Base-by-base conservation (phyloP, 768 basidiomycete species). In the Phylloporus sp. region DNA sequence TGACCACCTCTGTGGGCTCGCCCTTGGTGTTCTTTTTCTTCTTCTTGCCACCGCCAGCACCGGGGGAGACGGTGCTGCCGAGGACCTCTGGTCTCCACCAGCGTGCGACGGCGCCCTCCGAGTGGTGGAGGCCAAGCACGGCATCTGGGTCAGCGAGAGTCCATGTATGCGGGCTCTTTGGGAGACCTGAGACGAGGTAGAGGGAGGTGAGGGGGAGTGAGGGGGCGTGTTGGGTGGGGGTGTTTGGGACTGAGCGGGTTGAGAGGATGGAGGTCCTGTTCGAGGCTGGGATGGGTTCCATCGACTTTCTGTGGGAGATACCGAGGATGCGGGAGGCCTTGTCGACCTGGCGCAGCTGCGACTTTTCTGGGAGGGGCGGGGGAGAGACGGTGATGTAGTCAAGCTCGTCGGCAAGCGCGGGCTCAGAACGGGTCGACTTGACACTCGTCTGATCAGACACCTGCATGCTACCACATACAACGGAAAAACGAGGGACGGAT, bases 41-140 rank as follows among this genome's bases (percentile, higher is more conserved):
- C 71, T 84, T 87, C 73, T 86, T 86, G 4, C 82, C 83, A 12
- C 86, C 87, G 53, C 88, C 88, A 3, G 87, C 86, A 38, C 91
- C 88, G 15, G 90, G 88, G 59, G 86, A 88, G 46, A 92, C 81
- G 45, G 88, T 91, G 66, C 86, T 89, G 4, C 93, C 92, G 18
- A 95, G 81, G 13, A 94, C 90, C 69, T 95, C 92, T 40, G 93
- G 87, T 41, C 91, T 74, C 91, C 91, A 95, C 85, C 88, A 94
- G 42, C 91, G 80, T 57, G 79, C 84, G 50, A 94, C 91, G 45
- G 91, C 92, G 51, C 88, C 86, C 40, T 91, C 89, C 36, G 80
- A 77, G 62, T 95, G 92, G 60, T 88, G 83, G 45, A 93, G 77
- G 43, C 88, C 90, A 45, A 86, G 71, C 47, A 91, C 85, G 1